These are phyloP conservation scores for Daldinia childiae DNA, from an alignment of 495 filamentous ascomycete genomes.

Conservation along the genomic window DNA sequence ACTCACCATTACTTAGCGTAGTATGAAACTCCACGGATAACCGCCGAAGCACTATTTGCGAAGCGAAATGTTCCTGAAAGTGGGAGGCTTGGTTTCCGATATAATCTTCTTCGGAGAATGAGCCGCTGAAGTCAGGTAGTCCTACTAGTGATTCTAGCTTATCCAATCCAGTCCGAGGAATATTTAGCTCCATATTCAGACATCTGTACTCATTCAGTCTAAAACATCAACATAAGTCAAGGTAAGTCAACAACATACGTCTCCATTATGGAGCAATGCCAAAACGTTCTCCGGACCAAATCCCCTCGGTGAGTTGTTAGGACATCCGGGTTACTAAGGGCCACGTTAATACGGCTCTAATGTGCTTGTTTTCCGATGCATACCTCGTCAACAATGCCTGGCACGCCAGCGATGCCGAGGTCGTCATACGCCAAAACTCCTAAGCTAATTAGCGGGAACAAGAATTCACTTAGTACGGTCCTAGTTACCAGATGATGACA, in stretches of 20 bases:
- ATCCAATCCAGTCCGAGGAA: conserved; percentile 62
- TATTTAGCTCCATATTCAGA: conserved; percentile 64
- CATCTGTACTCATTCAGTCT: conserved; percentile 46
- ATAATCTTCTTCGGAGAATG: conserved; percentile 58
- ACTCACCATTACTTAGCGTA: conserved; percentile 59
- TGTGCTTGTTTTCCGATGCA: background rate
- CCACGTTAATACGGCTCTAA: conserved; percentile 18
- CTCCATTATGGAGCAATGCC: conserved; percentile 68
- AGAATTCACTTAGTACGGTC: background rate
- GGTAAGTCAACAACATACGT: conserved; percentile 50
- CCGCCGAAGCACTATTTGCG: conserved; percentile 65
- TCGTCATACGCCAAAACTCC: conserved; percentile 68
- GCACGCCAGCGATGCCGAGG: conserved; percentile 62
- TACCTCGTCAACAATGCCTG: conserved; percentile 63
- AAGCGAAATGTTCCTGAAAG: conserved; percentile 65
- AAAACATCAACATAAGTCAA: background rate
- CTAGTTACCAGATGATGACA: conserved; percentile 59
- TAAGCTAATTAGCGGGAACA: conserved; percentile 40
- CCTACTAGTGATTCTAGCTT: conserved; percentile 60
- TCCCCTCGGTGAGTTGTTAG: conserved; percentile 59
- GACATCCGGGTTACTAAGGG: conserved; percentile 55
- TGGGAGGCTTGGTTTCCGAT: conserved; percentile 60
- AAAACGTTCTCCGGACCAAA: conserved; percentile 64
- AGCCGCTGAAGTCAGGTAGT: conserved; percentile 60
- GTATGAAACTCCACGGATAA: conserved; percentile 61